A percentile compares a stretch with the other conserved stretches of the same genome.
Evolutionary conservation across 2,329 filamentous ascomycete genomes (phyloP).

Genomic region (Neoascochyta sp.): DNA sequence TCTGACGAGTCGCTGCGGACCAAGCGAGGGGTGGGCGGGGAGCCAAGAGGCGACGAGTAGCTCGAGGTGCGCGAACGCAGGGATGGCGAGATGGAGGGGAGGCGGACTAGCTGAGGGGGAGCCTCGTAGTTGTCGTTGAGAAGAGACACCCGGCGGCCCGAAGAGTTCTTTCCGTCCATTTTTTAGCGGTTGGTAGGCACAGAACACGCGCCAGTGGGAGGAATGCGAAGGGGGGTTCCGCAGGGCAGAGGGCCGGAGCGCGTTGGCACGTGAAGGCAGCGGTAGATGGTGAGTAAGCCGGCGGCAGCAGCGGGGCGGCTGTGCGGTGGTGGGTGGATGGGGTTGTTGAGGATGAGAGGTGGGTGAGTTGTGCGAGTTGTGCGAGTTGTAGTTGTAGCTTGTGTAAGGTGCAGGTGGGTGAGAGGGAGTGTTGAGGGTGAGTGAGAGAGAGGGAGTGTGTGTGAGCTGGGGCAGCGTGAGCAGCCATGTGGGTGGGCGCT

Average conservation of each 20-base stretch:
- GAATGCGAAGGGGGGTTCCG: no score
- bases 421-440: conserved; percentile 1
- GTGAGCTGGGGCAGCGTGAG: conserved; percentile 3
- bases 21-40: conserved; percentile 46
- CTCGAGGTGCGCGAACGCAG: conserved; percentile 42
- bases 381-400: no score
- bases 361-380: no score
- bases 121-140: conserved; percentile 46
- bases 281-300: neutral
- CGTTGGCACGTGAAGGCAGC: conserved; percentile 19
- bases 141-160: conserved; percentile 49
- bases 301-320: conserved; percentile 1
- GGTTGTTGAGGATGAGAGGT: conserved; percentile 1
- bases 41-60: conserved; percentile 47
- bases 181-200: conserved; percentile 22
- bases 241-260: conserved; percentile 4
- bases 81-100: conserved; percentile 35
- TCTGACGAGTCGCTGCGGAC: conserved; percentile 48
- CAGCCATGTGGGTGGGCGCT: conserved; percentile 8
- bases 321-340: conserved; percentile 1
- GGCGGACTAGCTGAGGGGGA: conserved; percentile 29
- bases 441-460: conserved; percentile 1
- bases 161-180: conserved; percentile 53
- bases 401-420: conserved; percentile 1
- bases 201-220: conserved; percentile 28